Percentiles rank a stretch among this genome's conserved stretches.
Conservation (phyloP, 1,139 yeast genomes). For the Diutina catenulata region DNA sequence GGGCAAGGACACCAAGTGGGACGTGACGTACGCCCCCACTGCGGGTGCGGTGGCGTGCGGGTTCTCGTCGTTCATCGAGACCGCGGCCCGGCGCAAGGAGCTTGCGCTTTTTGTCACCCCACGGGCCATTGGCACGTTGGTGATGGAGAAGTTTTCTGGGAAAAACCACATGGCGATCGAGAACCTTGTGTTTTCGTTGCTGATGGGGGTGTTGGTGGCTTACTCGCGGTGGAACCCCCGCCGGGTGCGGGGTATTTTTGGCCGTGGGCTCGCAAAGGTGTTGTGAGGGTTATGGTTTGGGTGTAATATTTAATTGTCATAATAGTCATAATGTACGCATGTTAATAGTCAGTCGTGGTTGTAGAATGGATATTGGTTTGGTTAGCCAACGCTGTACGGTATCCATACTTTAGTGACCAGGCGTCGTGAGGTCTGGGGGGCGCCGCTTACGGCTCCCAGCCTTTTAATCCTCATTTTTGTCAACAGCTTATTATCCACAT, state of each 20-base stretch:
- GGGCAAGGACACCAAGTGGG: slow-evolving; percentile 15
- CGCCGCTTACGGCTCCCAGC: too few relatives aligned
- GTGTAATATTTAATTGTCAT: too few relatives aligned
- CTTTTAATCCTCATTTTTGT: too few relatives aligned
- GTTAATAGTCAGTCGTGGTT: too few relatives aligned
- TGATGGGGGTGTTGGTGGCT: slow-evolving; percentile 25
- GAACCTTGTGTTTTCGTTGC: slow-evolving; percentile 18
- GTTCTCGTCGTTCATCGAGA: slow-evolving; percentile 23
- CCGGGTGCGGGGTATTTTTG: slow-evolving; percentile 25
- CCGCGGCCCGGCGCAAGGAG: slow-evolving; percentile 24
- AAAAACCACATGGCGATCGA: slow-evolving; percentile 16
- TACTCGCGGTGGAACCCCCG: slow-evolving; percentile 17
- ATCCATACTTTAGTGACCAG: too few relatives aligned
- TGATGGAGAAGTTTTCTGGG: slow-evolving; percentile 18
- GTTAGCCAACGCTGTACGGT: too few relatives aligned
- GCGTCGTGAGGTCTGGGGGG: too few relatives aligned
- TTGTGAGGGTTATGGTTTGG: too few relatives aligned
- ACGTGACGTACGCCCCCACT: slow-evolving; percentile 21
- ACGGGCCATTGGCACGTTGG: slow-evolving; percentile 24
- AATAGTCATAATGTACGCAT: too few relatives aligned
- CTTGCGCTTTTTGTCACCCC: slow-evolving; percentile 31
- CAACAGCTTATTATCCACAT: too few relatives aligned
- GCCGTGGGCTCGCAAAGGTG: slow-evolving; percentile 16
- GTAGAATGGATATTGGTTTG: too few relatives aligned
- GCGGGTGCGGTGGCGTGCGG: slow-evolving; percentile 24